Percentiles rank a stretch among this genome's conserved stretches.
phyloP scores from a whole-genome alignment of 495 filamentous ascomycete species.

The Penicillium ucsense region DNA sequence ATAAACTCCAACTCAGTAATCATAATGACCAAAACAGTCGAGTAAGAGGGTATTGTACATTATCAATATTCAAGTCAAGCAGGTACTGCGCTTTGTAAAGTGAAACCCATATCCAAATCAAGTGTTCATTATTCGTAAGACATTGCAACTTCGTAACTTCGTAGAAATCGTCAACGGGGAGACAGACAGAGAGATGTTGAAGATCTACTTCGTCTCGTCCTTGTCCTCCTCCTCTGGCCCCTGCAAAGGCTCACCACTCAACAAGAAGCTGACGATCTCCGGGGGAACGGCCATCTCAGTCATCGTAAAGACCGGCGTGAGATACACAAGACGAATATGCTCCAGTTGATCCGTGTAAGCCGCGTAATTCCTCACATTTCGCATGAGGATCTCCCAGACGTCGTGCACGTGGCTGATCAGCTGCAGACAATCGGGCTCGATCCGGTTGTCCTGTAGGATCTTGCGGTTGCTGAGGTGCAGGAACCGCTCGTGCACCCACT shows the following conservation, averaged over 20 bases:
- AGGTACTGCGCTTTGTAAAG: too few relatives aligned
- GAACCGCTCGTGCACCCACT: constrained; percentile 21
- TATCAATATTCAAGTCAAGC: too few relatives aligned
- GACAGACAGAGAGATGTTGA: too few relatives aligned
- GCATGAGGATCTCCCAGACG: constrained; percentile 12
- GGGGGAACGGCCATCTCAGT: constrained; percentile 3
- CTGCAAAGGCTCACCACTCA: not conserved
- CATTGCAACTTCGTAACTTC: not conserved
- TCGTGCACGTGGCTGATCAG: constrained; percentile 9
- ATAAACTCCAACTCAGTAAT: too few relatives aligned
- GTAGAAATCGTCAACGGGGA: not conserved
- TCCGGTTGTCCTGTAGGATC: constrained; percentile 3
- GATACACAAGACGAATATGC: constrained; percentile 6
- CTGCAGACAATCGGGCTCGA: constrained; percentile 5
- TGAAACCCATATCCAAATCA: too few relatives aligned
- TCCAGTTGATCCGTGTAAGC: constrained; percentile 2
- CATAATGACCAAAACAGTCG: too few relatives aligned
- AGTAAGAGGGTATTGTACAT: too few relatives aligned
- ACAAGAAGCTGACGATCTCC: not conserved
- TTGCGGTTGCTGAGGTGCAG: constrained; percentile 9
- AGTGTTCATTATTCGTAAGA: not conserved
- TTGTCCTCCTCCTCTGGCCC: not conserved
- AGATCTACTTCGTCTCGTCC: not conserved
- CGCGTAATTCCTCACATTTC: constrained; percentile 13
- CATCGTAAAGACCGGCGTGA: constrained; percentile 12